A percentile compares a stretch with the other conserved stretches of the same genome.
Evolutionary conservation across 371 early-diverging fungal species (phyloP).

Genomic region (Batrachochytrium dendrobatidis): DNA sequence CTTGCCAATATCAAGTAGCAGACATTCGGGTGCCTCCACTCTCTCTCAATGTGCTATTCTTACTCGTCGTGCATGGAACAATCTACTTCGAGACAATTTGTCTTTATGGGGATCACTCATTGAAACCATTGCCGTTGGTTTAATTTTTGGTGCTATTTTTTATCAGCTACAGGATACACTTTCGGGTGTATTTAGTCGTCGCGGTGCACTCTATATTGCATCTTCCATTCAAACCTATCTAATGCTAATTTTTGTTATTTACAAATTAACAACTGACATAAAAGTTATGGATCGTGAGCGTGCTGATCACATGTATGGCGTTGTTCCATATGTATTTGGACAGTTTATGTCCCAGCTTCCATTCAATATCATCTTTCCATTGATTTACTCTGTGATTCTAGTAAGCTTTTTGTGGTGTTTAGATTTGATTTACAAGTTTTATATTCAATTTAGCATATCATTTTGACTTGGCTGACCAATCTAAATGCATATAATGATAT

Average conservation of each 20-base stretch:
- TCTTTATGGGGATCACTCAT: conserved; percentile 28
- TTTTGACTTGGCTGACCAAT: too few relatives aligned
- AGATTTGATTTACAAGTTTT: background rate
- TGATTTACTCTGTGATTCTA: conserved; percentile 24
- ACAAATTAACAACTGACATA: conserved; percentile 30
- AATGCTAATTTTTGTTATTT: conserved; percentile 30
- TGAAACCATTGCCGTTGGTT: conserved; percentile 24
- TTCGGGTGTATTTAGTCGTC: conserved; percentile 26
- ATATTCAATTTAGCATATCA: too few relatives aligned
- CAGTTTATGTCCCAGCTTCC: conserved; percentile 29
- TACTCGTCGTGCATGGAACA: conserved; percentile 16
- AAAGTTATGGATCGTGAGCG: conserved; percentile 60
- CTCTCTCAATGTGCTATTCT: conserved; percentile 25
- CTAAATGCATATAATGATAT: too few relatives aligned
- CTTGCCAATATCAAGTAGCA: background rate
- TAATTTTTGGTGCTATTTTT: conserved; percentile 23
- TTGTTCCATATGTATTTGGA: conserved; percentile 57
- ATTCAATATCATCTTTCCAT: conserved; percentile 17
- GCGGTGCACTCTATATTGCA: conserved; percentile 22
- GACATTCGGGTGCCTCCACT: conserved; percentile 19
- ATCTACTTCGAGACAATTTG: conserved; percentile 30
- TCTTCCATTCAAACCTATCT: conserved; percentile 27
- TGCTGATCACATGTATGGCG: conserved; percentile 78
- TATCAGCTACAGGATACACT: conserved; percentile 10
- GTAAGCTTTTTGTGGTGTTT: conserved; percentile 3